Percentiles rank a stretch among this genome's conserved stretches.
Evolutionary conservation across 495 filamentous ascomycete species (phyloP).

Genomic region (Lichina pygmaea): DNA sequence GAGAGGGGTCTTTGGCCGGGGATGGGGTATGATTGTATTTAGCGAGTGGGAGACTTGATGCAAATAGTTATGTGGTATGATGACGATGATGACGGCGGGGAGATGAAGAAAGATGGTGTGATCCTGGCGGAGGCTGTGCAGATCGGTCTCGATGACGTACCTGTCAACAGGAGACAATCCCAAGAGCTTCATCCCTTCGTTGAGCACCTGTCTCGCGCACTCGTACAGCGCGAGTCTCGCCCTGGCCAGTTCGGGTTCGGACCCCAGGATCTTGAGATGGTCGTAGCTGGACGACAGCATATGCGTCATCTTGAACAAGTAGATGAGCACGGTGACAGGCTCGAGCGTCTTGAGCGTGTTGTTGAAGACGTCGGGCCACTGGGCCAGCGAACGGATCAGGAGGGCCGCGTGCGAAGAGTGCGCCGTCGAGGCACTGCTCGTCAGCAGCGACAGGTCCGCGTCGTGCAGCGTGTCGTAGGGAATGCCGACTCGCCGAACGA

Average conservation of each 20-base stretch:
- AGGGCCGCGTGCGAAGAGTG: conserved; percentile 22
- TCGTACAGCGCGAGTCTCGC: conserved; percentile 67
- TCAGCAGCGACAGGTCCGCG: conserved; percentile 30
- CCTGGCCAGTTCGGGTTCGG: conserved; percentile 39
- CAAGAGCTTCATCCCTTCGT: conserved; percentile 51
- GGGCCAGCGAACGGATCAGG: conserved; percentile 29
- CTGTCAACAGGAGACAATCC: conserved; percentile 17
- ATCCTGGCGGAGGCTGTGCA: background rate
- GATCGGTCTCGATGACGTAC: conserved; percentile 5
- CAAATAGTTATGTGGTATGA: background rate
- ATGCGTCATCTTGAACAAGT: conserved; percentile 77
- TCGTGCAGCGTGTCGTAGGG: conserved; percentile 22
- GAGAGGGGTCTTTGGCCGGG: too few species aligned
- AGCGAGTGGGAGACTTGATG: background rate
- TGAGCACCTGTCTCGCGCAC: conserved; percentile 44
- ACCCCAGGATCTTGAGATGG: conserved; percentile 51
- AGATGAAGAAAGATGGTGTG: background rate
- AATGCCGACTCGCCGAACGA: conserved; percentile 25
- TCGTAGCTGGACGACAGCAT: conserved; percentile 63
- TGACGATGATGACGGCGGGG: background rate
- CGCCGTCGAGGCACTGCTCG: conserved; percentile 10
- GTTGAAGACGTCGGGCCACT: conserved; percentile 36
- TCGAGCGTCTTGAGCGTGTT: conserved; percentile 38
- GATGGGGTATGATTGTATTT: too few species aligned
- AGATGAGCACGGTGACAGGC: conserved; percentile 42